phyloP scores from a whole-genome alignment of 805 yeast genomes.

The Tetrapisispora fleetii region DNA sequence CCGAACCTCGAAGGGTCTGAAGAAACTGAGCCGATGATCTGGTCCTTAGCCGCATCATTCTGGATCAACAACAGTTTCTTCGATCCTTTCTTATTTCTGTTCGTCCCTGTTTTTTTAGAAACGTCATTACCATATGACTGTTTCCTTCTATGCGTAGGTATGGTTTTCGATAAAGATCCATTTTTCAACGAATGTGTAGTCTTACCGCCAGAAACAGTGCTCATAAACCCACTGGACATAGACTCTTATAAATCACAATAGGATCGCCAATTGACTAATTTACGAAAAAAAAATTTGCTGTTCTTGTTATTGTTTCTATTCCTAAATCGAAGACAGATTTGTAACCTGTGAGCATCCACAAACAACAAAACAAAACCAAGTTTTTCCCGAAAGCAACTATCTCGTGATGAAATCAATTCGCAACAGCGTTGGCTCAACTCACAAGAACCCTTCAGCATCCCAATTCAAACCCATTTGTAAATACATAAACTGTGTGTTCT shows the following conservation, averaged over 20 bases:
- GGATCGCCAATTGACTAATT: background rate
- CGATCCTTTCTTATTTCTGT: background rate
- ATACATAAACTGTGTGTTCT: background rate
- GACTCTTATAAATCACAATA: no score
- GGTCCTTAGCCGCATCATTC: background rate
- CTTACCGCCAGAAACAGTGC: background rate
- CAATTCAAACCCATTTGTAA: no score
- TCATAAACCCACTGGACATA: background rate
- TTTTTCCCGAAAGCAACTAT: no score
- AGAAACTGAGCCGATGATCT: slow-evolving; percentile 18
- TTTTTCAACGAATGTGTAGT: background rate
- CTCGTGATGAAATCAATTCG: no score
- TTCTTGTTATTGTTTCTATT: no score
- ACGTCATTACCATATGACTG: background rate
- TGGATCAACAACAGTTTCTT: slow-evolving; percentile 3
- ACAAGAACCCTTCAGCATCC: no score
- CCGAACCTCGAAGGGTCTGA: slow-evolving; percentile 17
- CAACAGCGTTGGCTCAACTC: no score
- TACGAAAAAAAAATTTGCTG: no score
- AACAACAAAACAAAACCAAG: no score
- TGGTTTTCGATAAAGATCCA: background rate
- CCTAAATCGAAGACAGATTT: no score
- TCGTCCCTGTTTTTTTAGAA: background rate
- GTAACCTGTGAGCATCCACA: no score
- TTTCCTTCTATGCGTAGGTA: background rate